phyloP scores from a whole-genome alignment of 106 monocot species.

The Agapanthus africanus region DNA sequence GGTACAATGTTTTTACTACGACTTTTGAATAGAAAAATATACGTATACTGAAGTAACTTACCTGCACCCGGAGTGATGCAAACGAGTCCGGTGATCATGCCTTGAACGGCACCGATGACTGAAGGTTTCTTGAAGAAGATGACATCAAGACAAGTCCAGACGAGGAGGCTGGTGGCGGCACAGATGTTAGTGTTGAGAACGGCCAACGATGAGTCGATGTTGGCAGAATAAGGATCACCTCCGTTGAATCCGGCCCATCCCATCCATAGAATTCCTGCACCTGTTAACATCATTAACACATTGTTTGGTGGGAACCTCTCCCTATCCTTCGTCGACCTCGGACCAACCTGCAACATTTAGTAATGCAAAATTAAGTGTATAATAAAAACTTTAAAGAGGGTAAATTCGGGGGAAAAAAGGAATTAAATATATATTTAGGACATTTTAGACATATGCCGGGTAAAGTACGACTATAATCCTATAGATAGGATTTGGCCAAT shows the following conservation, averaged over 20 bases:
- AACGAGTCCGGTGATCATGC: constrained; percentile 25
- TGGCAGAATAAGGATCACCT: constrained; percentile 29
- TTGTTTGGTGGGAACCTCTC: constrained; percentile 33
- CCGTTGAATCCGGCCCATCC: constrained; percentile 43
- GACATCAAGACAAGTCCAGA: constrained; percentile 38
- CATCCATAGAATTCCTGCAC: constrained; percentile 32
- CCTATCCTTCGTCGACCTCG: constrained; percentile 30
- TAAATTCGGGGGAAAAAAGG: no score
- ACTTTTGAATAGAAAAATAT: background rate
- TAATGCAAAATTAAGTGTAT: no score
- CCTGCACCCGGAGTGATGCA: constrained; percentile 32
- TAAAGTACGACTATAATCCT: no score
- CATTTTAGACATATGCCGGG: no score
- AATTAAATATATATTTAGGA: no score
- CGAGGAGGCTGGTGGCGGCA: constrained; percentile 23
- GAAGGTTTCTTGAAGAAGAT: constrained; percentile 41
- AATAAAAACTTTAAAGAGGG: no score
- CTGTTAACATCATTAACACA: constrained; percentile 27
- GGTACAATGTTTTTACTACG: no score
- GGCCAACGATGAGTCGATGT: constrained; percentile 29
- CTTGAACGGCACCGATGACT: constrained; percentile 27
- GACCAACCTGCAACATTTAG: constrained; percentile 17
- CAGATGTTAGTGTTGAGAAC: constrained; percentile 36
- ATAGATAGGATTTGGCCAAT: no score
- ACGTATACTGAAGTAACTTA: background rate